Evolutionary conservation across 345 rosid species (phyloP).

Genomic region (Microcos paniculata): DNA sequence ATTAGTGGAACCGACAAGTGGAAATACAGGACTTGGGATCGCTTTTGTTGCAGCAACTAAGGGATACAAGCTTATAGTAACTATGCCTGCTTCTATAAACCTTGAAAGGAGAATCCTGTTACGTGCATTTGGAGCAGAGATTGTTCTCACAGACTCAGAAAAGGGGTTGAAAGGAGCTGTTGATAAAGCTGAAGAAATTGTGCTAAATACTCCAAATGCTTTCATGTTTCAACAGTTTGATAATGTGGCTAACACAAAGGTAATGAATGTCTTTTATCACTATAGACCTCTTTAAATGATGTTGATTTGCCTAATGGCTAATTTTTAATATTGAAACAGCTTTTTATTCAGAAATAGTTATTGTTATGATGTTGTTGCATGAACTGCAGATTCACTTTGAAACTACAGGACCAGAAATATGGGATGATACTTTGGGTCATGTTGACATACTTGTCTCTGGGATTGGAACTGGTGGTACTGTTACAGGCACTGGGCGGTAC

Average conservation of each 20-base stretch:
- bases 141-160: slow-evolving; percentile 79
- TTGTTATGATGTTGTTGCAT: neutral
- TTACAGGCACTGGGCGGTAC: slow-evolving; percentile 81
- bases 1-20: slow-evolving; percentile 82
- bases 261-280: slow-evolving; percentile 13
- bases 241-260: slow-evolving; percentile 73
- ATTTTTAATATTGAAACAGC: neutral
- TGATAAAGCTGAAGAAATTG: slow-evolving; percentile 84
- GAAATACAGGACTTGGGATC: slow-evolving; percentile 88
- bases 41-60: slow-evolving; percentile 89
- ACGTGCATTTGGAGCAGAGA: slow-evolving; percentile 87
- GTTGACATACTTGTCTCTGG: slow-evolving; percentile 83
- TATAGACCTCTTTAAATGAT: neutral
- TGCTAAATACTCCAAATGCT: slow-evolving; percentile 58
- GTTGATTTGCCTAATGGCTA: neutral
- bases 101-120: slow-evolving; percentile 81
- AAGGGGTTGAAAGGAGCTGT: slow-evolving; percentile 87
- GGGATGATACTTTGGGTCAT: slow-evolving; percentile 81
- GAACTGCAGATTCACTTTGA: slow-evolving; percentile 78
- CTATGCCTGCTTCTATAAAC: slow-evolving; percentile 90
- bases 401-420: slow-evolving; percentile 93
- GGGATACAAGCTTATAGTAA: slow-evolving; percentile 78
- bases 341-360: neutral
- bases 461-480: slow-evolving; percentile 92
- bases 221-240: slow-evolving; percentile 86